Evolutionary conservation across 2,329 filamentous ascomycete species (phyloP).

Genomic region (Colletotrichum sp.): DNA sequence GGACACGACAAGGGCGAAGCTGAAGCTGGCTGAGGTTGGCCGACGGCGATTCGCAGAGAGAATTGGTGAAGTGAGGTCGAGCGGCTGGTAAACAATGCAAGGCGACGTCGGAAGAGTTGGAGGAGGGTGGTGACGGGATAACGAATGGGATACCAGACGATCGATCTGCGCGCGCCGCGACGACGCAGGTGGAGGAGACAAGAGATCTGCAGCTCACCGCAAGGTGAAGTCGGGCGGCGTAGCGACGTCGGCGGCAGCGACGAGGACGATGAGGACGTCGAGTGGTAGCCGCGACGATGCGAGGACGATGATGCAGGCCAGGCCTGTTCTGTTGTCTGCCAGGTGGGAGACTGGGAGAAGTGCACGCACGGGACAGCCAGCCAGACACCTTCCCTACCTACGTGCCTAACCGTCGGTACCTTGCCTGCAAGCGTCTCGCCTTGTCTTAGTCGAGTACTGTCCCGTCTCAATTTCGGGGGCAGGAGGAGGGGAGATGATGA

Average conservation of each 20-base stretch:
- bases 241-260: not conserved
- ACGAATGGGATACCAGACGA: not conserved
- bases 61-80: not conserved
- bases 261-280: not conserved
- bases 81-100: not conserved
- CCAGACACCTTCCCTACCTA: not conserved
- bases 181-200: not conserved
- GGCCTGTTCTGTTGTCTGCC: not conserved
- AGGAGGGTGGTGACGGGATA: not conserved
- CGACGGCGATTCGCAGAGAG: not conserved
- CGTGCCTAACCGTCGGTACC: not conserved
- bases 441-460: not conserved
- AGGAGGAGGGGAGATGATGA: not conserved
- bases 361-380: not conserved
- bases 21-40: not conserved
- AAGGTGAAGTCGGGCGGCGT: not conserved
- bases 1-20: slow-evolving; percentile 28
- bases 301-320: not conserved
- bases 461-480: not conserved
- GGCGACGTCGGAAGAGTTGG: not conserved
- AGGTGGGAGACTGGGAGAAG: not conserved
- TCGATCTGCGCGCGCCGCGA: not conserved
- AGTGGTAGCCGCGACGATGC: not conserved
- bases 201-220: not conserved
- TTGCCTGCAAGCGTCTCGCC: not conserved